Evolutionary conservation across 2,329 filamentous ascomycete species (phyloP).

Genomic region (Daldinia sp.): DNA sequence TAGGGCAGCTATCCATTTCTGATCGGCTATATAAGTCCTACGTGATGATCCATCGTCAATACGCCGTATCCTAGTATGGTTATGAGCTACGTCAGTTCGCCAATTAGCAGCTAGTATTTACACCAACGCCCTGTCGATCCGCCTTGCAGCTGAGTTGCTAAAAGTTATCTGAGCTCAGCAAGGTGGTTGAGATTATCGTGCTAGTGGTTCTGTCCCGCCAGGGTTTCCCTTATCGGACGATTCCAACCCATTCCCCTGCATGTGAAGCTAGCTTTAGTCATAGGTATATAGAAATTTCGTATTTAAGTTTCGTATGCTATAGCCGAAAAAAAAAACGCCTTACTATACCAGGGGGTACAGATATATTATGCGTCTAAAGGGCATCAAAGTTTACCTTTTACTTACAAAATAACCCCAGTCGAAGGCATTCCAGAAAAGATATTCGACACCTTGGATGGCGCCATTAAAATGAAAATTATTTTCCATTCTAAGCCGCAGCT

Average conservation of each 20-base stretch:
- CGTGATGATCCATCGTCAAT: not conserved
- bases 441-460: not conserved
- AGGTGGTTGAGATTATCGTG: not conserved
- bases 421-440: not conserved
- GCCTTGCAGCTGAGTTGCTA: not conserved
- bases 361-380: not conserved
- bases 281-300: not conserved
- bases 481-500: not conserved
- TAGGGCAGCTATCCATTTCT: not conserved
- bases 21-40: conserved; percentile 18
- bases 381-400: not conserved
- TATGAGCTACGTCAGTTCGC: conserved; percentile 16
- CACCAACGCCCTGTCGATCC: conserved; percentile 8
- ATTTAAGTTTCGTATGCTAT: not conserved
- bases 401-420: not conserved
- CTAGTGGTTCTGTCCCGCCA: not conserved
- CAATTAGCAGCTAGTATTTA: conserved; percentile 18
- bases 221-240: not conserved
- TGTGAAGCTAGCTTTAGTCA: not conserved
- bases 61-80: not conserved
- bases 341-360: not conserved
- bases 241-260: not conserved
- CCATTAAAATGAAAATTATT: not conserved
- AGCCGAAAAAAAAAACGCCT: not conserved
- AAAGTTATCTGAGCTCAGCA: not conserved